Evolutionary conservation across 2,329 filamentous ascomycete genomes (phyloP).

Genomic region (Xylaria multiplex): DNA sequence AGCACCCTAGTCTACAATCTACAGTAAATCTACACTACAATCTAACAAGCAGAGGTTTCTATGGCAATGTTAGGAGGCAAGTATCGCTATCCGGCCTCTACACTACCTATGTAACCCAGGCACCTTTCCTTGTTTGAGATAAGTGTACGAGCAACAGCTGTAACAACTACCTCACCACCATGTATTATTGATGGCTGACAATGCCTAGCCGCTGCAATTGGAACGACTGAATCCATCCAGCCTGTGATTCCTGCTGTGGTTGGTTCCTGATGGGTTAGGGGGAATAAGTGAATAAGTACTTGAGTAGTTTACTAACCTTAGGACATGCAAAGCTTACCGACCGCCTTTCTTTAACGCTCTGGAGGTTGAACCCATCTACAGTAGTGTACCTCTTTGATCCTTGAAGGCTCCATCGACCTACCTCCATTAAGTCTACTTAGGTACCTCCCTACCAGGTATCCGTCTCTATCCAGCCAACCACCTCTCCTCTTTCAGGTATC

Average conservation of each 20-base stretch:
- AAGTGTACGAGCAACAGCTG: constrained; percentile 5
- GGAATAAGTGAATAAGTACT: not conserved
- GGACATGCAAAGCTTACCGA: not conserved
- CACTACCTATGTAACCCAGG: not conserved
- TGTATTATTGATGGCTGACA: no score
- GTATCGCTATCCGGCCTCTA: no score
- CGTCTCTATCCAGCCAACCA: constrained; percentile 11
- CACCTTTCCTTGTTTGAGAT: constrained; percentile 11
- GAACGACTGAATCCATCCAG: no score
- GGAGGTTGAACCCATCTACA: constrained; percentile 5
- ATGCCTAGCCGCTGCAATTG: no score
- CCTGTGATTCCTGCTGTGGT: no score
- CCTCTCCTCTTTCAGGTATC: not conserved
- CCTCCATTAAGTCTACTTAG: not conserved
- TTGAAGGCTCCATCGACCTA: constrained; percentile 13
- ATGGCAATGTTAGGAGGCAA: no score
- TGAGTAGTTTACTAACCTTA: not conserved
- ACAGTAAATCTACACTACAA: no score
- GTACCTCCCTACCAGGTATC: not conserved
- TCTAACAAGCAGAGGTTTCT: no score
- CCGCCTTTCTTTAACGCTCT: constrained; percentile 20
- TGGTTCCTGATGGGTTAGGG: no score
- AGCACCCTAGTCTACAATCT: not conserved
- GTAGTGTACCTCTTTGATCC: constrained; percentile 26
- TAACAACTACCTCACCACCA: not conserved